These are phyloP conservation scores for Camelina hispida DNA, from an alignment of 345 rosid genomes.

Conservation along the genomic window DNA sequence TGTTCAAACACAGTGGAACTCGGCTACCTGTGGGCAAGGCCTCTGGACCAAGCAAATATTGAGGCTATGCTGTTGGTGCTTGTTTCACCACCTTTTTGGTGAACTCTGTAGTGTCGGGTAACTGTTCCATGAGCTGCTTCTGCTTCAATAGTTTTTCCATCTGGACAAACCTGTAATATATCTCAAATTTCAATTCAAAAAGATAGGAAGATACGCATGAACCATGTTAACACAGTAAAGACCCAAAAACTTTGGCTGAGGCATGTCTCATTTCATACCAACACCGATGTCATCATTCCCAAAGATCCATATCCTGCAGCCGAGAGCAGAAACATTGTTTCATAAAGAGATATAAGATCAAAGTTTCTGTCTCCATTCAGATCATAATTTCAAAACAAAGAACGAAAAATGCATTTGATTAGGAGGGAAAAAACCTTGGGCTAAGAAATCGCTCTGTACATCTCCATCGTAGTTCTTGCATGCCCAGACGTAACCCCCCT, in stretches of 20 bases:
- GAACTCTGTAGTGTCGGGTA: conserved; percentile 83
- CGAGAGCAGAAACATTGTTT: conserved; percentile 23
- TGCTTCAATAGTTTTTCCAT: conserved; percentile 87
- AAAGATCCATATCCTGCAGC: conserved; percentile 90
- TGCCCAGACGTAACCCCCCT: conserved; percentile 97
- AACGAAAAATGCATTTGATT: conserved; percentile 28
- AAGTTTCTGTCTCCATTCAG: too few relatives aligned
- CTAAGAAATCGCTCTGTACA: conserved; percentile 97
- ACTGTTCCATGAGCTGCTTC: conserved; percentile 94
- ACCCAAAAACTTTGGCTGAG: background rate
- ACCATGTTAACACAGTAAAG: conserved; percentile 5
- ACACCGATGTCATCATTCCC: conserved; percentile 94
- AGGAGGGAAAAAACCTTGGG: conserved; percentile 67
- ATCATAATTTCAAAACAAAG: too few relatives aligned
- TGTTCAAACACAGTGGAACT: background rate
- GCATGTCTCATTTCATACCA: conserved; percentile 54
- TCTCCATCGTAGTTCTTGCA: conserved; percentile 99
- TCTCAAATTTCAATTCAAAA: conserved; percentile 12
- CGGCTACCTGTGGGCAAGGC: conserved; percentile 77
- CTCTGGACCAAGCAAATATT: conserved; percentile 86
- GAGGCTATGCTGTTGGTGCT: conserved; percentile 94
- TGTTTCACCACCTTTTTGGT: conserved; percentile 86
- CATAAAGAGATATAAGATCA: background rate
- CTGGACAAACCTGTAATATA: conserved; percentile 79
- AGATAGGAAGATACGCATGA: background rate